Conservation (phyloP, 306 rosid species). For the Carpinus viminea region DNA sequence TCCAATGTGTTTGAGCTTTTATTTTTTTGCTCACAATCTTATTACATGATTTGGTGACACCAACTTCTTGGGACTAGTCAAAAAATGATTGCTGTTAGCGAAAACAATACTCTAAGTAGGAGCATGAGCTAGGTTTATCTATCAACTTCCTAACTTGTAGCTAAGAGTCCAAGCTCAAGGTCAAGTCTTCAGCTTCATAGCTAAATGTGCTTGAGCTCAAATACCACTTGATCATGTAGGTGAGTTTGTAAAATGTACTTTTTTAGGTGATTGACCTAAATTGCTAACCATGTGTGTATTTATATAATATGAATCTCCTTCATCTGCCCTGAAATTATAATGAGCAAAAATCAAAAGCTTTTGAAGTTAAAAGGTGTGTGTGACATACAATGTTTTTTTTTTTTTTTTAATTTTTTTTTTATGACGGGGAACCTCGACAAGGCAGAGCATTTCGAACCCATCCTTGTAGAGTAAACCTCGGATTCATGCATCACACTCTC, state of each 20-base stretch:
- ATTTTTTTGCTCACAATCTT: slow-evolving; percentile 1
- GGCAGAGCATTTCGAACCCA: too few species aligned
- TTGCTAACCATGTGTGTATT: not conserved
- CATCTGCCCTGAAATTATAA: not conserved
- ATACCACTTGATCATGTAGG: not conserved
- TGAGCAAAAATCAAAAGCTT: not conserved
- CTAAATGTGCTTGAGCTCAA: not conserved
- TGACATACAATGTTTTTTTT: not conserved
- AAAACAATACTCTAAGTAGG: slow-evolving; percentile 1
- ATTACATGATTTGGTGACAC: slow-evolving; percentile 2
- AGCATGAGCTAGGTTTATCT: slow-evolving; percentile 1
- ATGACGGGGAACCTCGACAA: too few species aligned
- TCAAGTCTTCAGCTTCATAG: not conserved
- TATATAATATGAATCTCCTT: too few species aligned
- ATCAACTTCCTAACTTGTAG: not conserved
- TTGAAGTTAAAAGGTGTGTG: not conserved
- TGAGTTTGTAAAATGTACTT: not conserved
- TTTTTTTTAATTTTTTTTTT: too few species aligned
- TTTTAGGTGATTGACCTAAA: not conserved
- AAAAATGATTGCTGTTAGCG: slow-evolving; percentile 1
- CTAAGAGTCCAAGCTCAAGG: not conserved
- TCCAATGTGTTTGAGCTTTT: slow-evolving; percentile 16
- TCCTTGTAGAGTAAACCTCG: too few species aligned
- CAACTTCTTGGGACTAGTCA: slow-evolving; percentile 1
- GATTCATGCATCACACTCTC: too few species aligned